Evolutionary conservation across 805 yeast genomes (phyloP).

Genomic region (Candida peoriensis): DNA sequence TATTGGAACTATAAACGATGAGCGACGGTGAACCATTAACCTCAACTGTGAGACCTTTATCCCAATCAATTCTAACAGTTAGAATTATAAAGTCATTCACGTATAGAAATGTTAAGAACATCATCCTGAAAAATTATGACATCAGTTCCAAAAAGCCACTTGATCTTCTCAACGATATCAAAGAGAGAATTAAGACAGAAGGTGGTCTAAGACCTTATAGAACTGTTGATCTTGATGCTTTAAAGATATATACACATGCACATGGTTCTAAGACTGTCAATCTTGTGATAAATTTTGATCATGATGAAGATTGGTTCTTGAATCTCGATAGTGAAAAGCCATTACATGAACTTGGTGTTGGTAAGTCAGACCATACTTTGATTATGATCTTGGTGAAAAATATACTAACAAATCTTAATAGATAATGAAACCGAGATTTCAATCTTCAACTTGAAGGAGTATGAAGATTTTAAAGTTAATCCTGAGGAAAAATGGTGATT

Average conservation of each 20-base stretch:
- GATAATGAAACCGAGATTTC: constrained; percentile 93
- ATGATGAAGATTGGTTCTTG: constrained; percentile 73
- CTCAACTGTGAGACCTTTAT: constrained; percentile 58
- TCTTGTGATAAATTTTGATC: constrained; percentile 83
- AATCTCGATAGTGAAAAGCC: constrained; percentile 29
- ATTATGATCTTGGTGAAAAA: constrained; percentile 28
- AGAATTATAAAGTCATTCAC: constrained; percentile 90
- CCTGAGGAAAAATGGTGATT: constrained; percentile 93
- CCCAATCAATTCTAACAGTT: constrained; percentile 72
- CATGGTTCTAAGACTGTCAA: constrained; percentile 94
- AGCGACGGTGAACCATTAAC: constrained; percentile 61
- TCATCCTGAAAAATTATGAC: constrained; percentile 65
- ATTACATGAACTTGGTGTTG: constrained; percentile 34
- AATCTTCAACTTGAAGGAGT: constrained; percentile 64
- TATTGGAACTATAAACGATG: no score
- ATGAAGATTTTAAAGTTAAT: constrained; percentile 62
- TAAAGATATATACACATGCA: constrained; percentile 90
- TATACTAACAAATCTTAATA: constrained; percentile 11
- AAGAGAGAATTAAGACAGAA: constrained; percentile 42
- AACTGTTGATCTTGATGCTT: constrained; percentile 62
- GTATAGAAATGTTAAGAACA: constrained; percentile 78
- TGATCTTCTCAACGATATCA: constrained; percentile 51
- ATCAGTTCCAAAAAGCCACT: constrained; percentile 62
- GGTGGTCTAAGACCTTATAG: constrained; percentile 82
- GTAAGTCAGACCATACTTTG: constrained; percentile 10